Base-by-base conservation (phyloP, 306 rosid species). In the Notholithocarpus densiflorus region DNA sequence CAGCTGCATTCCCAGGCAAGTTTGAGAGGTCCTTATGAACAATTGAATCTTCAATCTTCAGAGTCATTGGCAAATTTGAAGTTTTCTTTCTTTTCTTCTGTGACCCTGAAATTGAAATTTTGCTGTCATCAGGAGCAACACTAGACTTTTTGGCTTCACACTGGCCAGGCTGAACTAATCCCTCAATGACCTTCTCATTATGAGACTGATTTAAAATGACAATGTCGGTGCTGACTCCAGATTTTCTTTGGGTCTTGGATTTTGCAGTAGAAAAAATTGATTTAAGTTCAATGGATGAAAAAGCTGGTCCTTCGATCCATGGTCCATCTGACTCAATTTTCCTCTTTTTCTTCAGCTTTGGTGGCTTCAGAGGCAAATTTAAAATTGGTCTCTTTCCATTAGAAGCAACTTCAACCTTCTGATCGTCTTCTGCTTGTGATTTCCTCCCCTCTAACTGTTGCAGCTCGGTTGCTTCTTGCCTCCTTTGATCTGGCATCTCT, bases 171-270 rank as follows among this genome's bases (percentile, higher is more conserved):
- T 51, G 84, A 55, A 52, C 60, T 55, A 80, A 27, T 60, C 75
- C 74, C 78, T 82, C 76, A 17, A 61, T 9, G 37, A 53, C 71
- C 80, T 71, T 83, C 71, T 73, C 11, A 26, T 53, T 56, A 34
- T 62, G 52, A 19, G 87, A 27, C 75, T 82, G 79, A 52, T 77
- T 66, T 37, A 66, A 81, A 80, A 59, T 57, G 55, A 81, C 55
- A 82, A 55, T 53, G 68, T 78, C 80, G 31, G 62, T 78, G 62
- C 57, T 54, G 48, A 74, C 8, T 78, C 77, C 72, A 7, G 81
- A 75, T 68, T 73, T 90, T 20, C 73, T 72, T 81, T 59, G 84
- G 77, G 89, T 85, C 84, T 85, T 85, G 61, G 54, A 40, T 72
- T 85, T 55, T 80, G 31, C 12, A 56, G 54, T 23, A 15, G 80